phyloP scores from a whole-genome alignment of 345 rosid species.

The Cardamine occulta region DNA sequence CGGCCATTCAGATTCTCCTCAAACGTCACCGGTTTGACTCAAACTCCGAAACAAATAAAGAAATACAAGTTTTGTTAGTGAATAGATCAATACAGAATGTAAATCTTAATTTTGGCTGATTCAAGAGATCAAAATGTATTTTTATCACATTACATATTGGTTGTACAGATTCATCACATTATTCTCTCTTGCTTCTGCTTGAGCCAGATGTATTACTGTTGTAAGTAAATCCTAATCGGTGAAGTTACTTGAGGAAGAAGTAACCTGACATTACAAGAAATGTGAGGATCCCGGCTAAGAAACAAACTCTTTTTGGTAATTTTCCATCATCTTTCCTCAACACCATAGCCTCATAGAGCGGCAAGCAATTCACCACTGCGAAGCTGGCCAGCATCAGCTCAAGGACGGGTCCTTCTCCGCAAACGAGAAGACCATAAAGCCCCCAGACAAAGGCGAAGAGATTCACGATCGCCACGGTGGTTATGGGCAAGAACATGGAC shows the following conservation, averaged over 20 bases:
- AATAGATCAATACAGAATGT: conserved; percentile 28
- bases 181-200: conserved; percentile 6
- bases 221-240: not conserved
- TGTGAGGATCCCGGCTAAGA: conserved; percentile 42
- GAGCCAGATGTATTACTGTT: not conserved
- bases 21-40: conserved; percentile 35
- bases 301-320: conserved; percentile 45
- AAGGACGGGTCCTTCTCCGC: conserved; percentile 40
- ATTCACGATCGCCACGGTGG: conserved; percentile 58
- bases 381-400: conserved; percentile 55
- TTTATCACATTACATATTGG: conserved; percentile 1
- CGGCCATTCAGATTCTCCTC: conserved; percentile 27
- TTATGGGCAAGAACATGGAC: conserved; percentile 55
- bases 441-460: conserved; percentile 50
- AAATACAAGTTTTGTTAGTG: conserved; percentile 38
- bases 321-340: conserved; percentile 64
- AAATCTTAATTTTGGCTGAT: conserved; percentile 9
- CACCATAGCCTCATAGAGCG: conserved; percentile 64
- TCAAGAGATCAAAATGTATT: not conserved
- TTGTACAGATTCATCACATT: conserved; percentile 1
- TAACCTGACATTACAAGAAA: conserved; percentile 41
- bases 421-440: not conserved
- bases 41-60: conserved; percentile 3
- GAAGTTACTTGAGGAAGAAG: conserved; percentile 39
- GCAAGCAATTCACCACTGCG: conserved; percentile 54